Percentiles rank a stretch among this genome's conserved stretches.
Conservation (phyloP, 1,284 basidiomycete species). For the Leccinum ponderosum region DNA sequence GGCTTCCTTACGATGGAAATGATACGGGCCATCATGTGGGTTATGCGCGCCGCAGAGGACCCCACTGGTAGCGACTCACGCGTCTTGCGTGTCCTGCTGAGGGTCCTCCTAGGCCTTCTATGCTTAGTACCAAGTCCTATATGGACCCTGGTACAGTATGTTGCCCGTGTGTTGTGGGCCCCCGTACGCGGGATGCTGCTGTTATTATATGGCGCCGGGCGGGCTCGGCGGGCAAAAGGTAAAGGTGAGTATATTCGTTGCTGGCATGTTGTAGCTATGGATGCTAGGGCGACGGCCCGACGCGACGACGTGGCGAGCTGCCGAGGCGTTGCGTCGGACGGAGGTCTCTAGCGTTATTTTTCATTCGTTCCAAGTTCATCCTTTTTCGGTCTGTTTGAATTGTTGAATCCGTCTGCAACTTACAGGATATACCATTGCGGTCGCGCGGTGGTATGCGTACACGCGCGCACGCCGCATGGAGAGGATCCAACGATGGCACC, state of each 20-base stretch:
- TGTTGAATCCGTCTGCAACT: neutral
- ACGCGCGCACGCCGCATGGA: neutral
- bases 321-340: neutral
- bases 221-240: neutral
- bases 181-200: constrained; percentile 14
- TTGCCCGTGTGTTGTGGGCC: constrained; percentile 3
- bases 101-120: constrained; percentile 1
- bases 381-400: neutral
- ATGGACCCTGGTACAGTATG: neutral
- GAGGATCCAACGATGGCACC: neutral
- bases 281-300: neutral
- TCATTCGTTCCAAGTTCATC: neutral
- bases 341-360: neutral
- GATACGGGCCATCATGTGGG: fast-evolving
- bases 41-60: neutral
- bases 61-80: constrained; percentile 6
- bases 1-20: too few species aligned
- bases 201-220: constrained; percentile 20
- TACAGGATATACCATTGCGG: neutral
- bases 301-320: neutral
- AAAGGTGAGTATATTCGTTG: neutral
- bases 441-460: neutral
- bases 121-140: neutral
- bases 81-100: constrained; percentile 3
- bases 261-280: neutral